Conservation (phyloP, 139 green algal species). For the Eudorina sp. region DNA sequence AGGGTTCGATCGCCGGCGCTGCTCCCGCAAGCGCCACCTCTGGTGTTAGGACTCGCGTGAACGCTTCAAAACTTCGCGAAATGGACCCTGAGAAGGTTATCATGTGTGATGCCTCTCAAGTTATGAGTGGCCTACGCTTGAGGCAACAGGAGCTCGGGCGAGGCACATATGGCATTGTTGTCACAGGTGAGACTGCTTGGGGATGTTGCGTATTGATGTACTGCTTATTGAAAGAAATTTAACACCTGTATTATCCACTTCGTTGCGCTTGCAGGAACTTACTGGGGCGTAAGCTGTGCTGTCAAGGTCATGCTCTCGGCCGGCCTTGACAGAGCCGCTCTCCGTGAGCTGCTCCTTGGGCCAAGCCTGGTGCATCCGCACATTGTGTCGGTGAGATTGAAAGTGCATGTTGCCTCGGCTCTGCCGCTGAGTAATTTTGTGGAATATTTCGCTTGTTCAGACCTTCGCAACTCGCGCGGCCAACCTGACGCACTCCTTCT, state of each 20-base stretch:
- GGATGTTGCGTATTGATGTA: too few relatives aligned
- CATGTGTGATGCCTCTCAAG: not conserved
- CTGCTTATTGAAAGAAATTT: too few relatives aligned
- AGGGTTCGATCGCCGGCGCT: too few relatives aligned
- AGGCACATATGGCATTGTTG: not conserved
- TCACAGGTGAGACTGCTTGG: not conserved
- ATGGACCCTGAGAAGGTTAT: not conserved
- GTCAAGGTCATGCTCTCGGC: not conserved
- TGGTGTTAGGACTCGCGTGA: not conserved
- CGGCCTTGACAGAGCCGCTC: not conserved
- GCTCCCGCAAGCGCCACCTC: too few relatives aligned
- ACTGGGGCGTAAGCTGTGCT: not conserved
- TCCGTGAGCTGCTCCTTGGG: too few relatives aligned
- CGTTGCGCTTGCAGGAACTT: not conserved
- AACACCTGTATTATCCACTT: too few relatives aligned
- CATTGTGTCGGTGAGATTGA: too few relatives aligned
- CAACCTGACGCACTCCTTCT: not conserved
- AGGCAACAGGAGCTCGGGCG: not conserved
- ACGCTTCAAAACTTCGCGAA: not conserved
- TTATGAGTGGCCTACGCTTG: not conserved
- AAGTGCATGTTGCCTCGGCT: not conserved
- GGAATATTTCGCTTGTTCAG: too few relatives aligned
- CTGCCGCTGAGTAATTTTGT: not conserved
- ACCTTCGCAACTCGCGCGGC: not conserved
- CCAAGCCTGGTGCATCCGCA: too few relatives aligned